These are phyloP conservation scores for Abrus pulchellus DNA, from an alignment of 306 rosid genomes.

Conservation along the genomic window DNA sequence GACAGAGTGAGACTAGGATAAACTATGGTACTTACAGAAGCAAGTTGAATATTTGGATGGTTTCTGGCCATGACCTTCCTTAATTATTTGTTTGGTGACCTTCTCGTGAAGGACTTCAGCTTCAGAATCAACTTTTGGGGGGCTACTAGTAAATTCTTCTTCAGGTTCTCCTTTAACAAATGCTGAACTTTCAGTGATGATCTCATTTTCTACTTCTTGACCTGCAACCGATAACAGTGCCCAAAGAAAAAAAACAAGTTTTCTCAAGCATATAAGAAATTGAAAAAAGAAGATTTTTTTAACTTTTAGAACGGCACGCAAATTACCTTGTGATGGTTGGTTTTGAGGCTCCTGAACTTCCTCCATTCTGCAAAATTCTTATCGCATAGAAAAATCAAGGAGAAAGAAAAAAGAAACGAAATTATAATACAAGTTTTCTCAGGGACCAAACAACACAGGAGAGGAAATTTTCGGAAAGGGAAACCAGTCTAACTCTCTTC, in stretches of 20 bases:
- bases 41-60: slow-evolving; percentile 95
- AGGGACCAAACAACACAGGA: slow-evolving; percentile 34
- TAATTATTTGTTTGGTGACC: slow-evolving; percentile 81
- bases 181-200: slow-evolving; percentile 67
- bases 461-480: background rate
- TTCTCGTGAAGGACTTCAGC: slow-evolving; percentile 82
- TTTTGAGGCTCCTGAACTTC: slow-evolving; percentile 62
- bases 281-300: background rate
- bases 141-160: slow-evolving; percentile 57
- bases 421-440: slow-evolving; percentile 3
- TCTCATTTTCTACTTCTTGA: slow-evolving; percentile 69
- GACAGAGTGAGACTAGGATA: background rate
- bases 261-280: background rate
- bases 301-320: background rate
- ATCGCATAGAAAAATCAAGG: background rate
- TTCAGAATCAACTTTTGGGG: slow-evolving; percentile 84
- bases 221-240: slow-evolving; percentile 48
- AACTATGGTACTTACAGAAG: slow-evolving; percentile 69
- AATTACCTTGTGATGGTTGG: slow-evolving; percentile 52
- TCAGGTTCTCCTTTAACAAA: slow-evolving; percentile 71
- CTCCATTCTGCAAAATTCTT: slow-evolving; percentile 55
- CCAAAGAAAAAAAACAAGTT: background rate
- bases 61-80: slow-evolving; percentile 86
- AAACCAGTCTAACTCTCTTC: background rate
- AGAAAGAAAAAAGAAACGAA: background rate